Conservation (phyloP, 2,329 filamentous ascomycete genomes). For the Phaeosphaeria sp. region DNA sequence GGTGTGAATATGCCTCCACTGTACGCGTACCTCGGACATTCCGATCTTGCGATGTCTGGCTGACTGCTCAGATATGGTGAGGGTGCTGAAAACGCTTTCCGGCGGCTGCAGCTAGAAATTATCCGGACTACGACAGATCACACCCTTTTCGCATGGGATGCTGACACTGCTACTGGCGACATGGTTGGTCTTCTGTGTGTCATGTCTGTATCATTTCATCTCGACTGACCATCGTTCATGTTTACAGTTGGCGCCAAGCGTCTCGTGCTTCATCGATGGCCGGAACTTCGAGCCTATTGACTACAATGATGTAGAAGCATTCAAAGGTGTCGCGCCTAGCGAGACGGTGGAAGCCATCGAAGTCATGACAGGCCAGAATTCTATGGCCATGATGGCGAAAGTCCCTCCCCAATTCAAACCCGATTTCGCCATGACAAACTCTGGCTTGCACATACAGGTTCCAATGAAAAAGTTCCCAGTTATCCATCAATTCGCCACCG, state of each 20-base stretch:
- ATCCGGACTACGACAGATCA: constrained; percentile 11
- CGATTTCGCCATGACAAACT: constrained; percentile 2
- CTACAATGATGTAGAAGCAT: not conserved
- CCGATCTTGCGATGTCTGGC: not conserved
- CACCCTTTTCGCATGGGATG: constrained; percentile 12
- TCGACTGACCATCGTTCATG: not conserved
- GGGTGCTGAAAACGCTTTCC: constrained; percentile 23
- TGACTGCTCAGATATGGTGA: constrained; percentile 17
- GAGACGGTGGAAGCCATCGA: not conserved
- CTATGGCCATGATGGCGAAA: no score
- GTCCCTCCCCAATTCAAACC: not conserved
- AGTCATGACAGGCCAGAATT: not conserved
- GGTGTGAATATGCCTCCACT: constrained; percentile 30
- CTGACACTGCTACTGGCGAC: not conserved
- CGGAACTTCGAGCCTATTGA: not conserved
- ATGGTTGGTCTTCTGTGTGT: no score
- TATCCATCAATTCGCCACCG: not conserved
- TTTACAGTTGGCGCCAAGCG: not conserved
- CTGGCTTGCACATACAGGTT: not conserved
- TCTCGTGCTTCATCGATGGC: not conserved
- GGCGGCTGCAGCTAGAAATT: constrained; percentile 22
- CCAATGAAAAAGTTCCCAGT: not conserved
- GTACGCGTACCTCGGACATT: constrained; percentile 15
- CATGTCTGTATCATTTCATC: no score
- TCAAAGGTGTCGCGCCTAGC: not conserved